A percentile compares a stretch with the other conserved stretches of the same genome.
phyloP scores from a whole-genome alignment of 2,329 filamentous ascomycete genomes.

The Metarhizium anisopliae region DNA sequence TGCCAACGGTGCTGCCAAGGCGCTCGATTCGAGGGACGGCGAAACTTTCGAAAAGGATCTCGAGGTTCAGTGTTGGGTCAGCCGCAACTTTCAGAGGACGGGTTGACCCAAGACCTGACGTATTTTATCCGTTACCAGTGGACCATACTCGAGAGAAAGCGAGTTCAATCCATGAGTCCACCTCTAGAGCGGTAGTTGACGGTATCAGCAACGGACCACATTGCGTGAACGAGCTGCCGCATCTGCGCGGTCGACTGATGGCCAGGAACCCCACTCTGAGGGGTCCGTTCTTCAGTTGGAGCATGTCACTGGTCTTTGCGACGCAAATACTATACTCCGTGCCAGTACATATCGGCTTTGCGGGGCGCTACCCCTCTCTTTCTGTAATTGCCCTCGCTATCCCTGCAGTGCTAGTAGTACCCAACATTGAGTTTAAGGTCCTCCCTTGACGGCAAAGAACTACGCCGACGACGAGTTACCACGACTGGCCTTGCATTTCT shows the following conservation, averaged over 20 bases:
- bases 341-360: constrained; percentile 2
- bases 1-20: too few relatives aligned
- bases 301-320: neutral
- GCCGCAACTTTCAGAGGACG: neutral
- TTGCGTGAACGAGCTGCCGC: too few relatives aligned
- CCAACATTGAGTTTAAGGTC: neutral
- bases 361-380: constrained; percentile 3
- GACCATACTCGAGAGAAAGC: neutral
- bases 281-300: neutral
- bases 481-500: neutral
- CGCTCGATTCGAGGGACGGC: neutral
- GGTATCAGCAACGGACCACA: too few relatives aligned
- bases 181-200: too few relatives aligned
- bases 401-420: neutral
- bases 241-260: too few relatives aligned
- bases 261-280: neutral
- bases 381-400: neutral
- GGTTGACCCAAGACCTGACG: neutral
- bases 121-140: neutral
- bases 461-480: neutral
- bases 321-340: neutral
- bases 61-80: neutral
- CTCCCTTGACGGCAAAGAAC: neutral
- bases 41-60: neutral
- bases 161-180: too few relatives aligned